Evolutionary conservation across 805 yeast genomes (phyloP), one percentile per base, ranked within the genome.

Genomic region (Kodamaea neixiangensis): DNA sequence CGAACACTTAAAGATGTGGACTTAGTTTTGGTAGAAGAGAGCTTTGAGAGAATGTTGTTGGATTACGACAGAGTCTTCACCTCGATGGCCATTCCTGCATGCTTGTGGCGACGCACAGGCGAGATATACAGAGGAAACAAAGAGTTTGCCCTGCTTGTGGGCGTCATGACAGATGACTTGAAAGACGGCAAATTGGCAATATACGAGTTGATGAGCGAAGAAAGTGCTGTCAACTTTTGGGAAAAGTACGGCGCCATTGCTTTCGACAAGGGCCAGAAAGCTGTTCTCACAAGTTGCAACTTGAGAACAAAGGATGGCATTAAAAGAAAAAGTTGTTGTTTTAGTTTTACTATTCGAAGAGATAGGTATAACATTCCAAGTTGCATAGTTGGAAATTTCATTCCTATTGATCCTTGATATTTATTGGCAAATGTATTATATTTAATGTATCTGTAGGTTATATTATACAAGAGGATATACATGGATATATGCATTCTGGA

Each of bases 81-180:
- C 0, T 87, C 96, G 3, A 91, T 93, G 97, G 97, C 97, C 5
- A 90, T 93, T 54, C 98, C 98, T 1, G 97, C 97, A 1, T 93
- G 98, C 69, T 75, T 93, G 22, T 93, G 98, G 97, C 75, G 98
- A 64, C 84, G 98, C 59, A 92, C 98, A 0, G 98, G 98, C 1
- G 98, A 93, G 58, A 93, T 93, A 3, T 93, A 89, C 60, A 71
- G 97, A 54, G 98, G 97, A 0, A 93, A 93, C 67, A 91, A 92
- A 64, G 98, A 93, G 65, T 93, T 93, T 79, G 98, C 97, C 0
- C 87, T 92, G 1, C 68, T 93, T 49, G 97, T 93, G 1, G 96
- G 91, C 17, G 96, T 89, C 19, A 80, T 83, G 22, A 89, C 93
- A 1, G 97, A 92, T 63, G 97, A 91, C 64, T 71, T 93, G 61